Percentiles rank a stretch among this genome's conserved stretches.
Conservation (phyloP, 2,329 filamentous ascomycete genomes). For the Aspergillus fumigatiaffinis region DNA sequence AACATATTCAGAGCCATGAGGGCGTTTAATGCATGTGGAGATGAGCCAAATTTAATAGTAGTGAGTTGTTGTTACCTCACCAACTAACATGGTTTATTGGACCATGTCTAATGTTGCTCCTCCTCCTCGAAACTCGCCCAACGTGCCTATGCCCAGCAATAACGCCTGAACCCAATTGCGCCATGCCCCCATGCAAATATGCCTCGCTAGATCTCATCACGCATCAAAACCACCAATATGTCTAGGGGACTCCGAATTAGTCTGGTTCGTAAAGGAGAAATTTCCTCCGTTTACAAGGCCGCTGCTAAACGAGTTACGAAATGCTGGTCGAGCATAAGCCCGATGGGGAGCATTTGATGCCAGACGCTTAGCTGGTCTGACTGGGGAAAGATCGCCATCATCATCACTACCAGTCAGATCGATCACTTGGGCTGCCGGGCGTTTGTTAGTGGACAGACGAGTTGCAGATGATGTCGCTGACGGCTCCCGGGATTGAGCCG, state of each 20-base stretch:
- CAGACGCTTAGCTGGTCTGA: conserved; percentile 32
- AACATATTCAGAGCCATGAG: neutral
- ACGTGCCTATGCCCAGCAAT: conserved; percentile 1
- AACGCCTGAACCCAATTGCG: conserved; percentile 9
- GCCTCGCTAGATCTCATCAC: conserved; percentile 12
- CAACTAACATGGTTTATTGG: neutral
- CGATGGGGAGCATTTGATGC: conserved; percentile 21
- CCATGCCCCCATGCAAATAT: conserved; percentile 18
- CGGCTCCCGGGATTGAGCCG: conserved; percentile 35
- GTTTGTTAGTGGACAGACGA: conserved; percentile 41
- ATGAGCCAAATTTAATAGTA: neutral
- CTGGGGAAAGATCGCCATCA: conserved; percentile 45
- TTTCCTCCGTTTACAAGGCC: conserved; percentile 18
- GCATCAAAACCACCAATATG: conserved; percentile 10
- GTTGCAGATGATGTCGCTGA: conserved; percentile 37
- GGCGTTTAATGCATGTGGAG: neutral
- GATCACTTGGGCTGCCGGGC: conserved; percentile 48
- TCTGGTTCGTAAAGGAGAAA: conserved; percentile 15
- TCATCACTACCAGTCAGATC: conserved; percentile 53
- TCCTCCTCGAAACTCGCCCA: conserved; percentile 3
- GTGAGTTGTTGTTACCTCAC: neutral
- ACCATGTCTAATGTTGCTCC: neutral
- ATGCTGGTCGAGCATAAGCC: conserved; percentile 17
- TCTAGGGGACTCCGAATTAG: conserved; percentile 11
- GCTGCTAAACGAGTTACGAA: conserved; percentile 18